A percentile compares a stretch with the other conserved stretches of the same genome.
These are phyloP conservation scores for Turritis glabra DNA, from an alignment of 345 rosid species.

Conservation along the genomic window DNA sequence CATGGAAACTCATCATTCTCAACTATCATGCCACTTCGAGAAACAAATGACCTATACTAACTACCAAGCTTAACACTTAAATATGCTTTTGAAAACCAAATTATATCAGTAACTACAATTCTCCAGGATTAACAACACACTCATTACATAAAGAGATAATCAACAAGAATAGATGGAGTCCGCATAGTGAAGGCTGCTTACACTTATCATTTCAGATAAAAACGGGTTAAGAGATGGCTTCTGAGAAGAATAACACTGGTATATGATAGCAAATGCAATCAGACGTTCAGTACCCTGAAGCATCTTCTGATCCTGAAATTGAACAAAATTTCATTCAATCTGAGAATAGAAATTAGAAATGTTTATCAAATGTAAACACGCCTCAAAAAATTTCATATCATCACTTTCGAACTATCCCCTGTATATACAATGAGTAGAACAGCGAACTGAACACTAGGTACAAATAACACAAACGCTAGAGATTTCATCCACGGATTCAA, in stretches of 20 bases:
- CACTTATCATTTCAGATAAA: slow-evolving; percentile 52
- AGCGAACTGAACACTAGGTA: neutral
- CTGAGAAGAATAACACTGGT: slow-evolving; percentile 60
- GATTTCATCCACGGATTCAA: neutral
- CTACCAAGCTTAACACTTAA: slow-evolving; percentile 9
- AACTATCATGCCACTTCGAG: neutral
- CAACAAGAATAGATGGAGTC: neutral
- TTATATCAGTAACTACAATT: neutral
- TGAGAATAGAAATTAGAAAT: slow-evolving; percentile 5
- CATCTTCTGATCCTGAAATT: slow-evolving; percentile 54
- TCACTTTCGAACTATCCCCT: neutral
- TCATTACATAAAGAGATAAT: neutral
- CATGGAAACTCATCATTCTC: slow-evolving; percentile 8
- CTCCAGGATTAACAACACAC: neutral
- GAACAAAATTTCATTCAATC: neutral
- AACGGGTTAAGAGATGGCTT: slow-evolving; percentile 65
- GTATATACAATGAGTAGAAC: neutral
- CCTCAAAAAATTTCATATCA: neutral
- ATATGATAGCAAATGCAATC: slow-evolving; percentile 64
- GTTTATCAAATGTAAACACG: neutral
- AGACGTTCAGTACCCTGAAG: slow-evolving; percentile 69
- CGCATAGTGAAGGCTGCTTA: slow-evolving; percentile 36
- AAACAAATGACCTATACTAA: neutral
- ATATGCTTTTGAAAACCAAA: neutral
- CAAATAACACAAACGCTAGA: neutral